Evolutionary conservation across 768 basidiomycete genomes (phyloP), one percentile per base, ranked within the genome.

Genomic region (Hemileccinum impolitum): DNA sequence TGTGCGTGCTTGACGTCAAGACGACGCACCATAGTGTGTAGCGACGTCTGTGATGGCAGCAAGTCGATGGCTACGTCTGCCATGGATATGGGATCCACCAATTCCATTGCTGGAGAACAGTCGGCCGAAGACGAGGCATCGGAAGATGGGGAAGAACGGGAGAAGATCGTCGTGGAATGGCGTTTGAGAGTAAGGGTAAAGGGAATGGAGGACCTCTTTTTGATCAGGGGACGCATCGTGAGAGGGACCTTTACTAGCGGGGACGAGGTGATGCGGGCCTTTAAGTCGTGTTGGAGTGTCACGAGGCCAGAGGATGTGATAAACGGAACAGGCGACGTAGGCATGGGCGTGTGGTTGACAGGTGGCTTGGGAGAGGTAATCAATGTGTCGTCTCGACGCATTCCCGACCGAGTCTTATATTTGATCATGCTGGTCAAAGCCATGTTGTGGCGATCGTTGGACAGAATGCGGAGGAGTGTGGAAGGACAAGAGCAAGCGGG

Each of bases 291-390:
- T 25, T 53, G 63, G 6, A 64, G 46, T 7, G 58, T 53, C 61
- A 65, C 58, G 50, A 64, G 63, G 58, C 61, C 35, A 23, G 58
- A 60, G 52, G 50, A 46, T 46, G 54, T 53, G 38, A 63, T 58
- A 58, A 65, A 63, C 25, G 63, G 56, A 51, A 56, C 47, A 63
- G 54, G 51, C 51, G 63, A 46, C 4, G 43, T 43, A 48, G 63
- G 63, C 63, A 64, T 64, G 61, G 63, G 63, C 63, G 65, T 64
- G 61, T 37, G 28, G 59, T 52, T 19, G 50, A 40, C 36, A 19
- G 48, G 51, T 38, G 51, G 51, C 15, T 61, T 45, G 1, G 9
- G 49, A 52, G 59, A 56, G 47, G 54, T 51, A 50, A 51, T 56
- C 39, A 6, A 49, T 53, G 51, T 47, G 57, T 55, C 48, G 48